Base-by-base conservation (phyloP, 2,329 filamentous ascomycete genomes). In the Stromatinia cepivora region DNA sequence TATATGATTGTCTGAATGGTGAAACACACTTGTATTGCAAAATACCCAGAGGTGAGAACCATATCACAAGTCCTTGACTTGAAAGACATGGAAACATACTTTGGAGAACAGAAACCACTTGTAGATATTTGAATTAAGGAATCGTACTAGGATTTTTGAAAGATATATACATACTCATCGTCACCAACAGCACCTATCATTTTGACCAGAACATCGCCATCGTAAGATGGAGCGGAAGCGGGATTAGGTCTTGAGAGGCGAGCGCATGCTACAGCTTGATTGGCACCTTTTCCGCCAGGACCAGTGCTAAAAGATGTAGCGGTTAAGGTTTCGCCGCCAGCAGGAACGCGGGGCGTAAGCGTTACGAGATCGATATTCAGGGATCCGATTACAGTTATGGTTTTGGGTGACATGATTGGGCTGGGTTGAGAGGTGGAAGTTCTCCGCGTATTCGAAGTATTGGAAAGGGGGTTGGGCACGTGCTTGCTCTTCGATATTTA, bases 311-410 rank as follows among this genome's bases (percentile, higher is more conserved):
- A 97, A 28, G 88, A 88, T 73, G 84, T 88, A 61, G 92, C 87
- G 3, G 92, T 94, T 65, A 98, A 85, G 3, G 94, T 98, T 81
- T 99, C 94, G 74, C 94, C 95, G 0, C 91, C 89, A 1, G 85
- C 82, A 1, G 95, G 94, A 72, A 97, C 88, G 72, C 94, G 92
- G 7, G 92, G 84, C 46, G 95, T 95, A 76, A 92, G 89, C 53
- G 93, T 94, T 72, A 97, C 92, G 72, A 98, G 89, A 82, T 99
- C 94, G 79, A 92, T 92, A 82, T 98, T 98, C 71, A 99, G 88
- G 46, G 94, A 98, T 75, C 94, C 94, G 74, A 98, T 89, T 72
- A 97, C 87, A 72, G 91, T 90, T 79, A 98, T 95, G 22, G 59
- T 76, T 69, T 75, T 77, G 15, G 70, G 53, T 17, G 74, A 39